Percentiles rank a stretch among this genome's conserved stretches.
Evolutionary conservation across 768 basidiomycete genomes (phyloP).

Genomic region (Flagelloscypha sp.): DNA sequence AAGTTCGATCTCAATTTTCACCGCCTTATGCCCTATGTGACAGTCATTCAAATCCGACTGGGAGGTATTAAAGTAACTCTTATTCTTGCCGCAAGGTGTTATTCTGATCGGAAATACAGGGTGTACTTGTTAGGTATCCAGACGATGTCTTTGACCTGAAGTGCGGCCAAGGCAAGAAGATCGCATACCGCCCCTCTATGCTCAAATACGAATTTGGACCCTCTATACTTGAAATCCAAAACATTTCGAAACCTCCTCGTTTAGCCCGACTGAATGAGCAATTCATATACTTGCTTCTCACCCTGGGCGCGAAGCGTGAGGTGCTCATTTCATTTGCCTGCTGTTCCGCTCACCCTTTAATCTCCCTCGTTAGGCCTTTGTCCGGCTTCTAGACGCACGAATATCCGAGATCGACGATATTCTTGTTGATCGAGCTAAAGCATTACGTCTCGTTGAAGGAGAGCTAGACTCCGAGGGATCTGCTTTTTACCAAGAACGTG

Average conservation of each 20-base stretch:
- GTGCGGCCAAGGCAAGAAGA: constrained; percentile 9
- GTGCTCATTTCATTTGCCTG: constrained; percentile 7
- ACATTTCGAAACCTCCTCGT: constrained; percentile 8
- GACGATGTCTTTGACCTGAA: constrained; percentile 10
- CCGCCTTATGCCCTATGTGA: not conserved
- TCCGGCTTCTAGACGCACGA: constrained; percentile 10
- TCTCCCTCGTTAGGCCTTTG: constrained; percentile 9
- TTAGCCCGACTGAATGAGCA: constrained; percentile 13
- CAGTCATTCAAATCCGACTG: constrained; percentile 13
- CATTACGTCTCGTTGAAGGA: constrained; percentile 11
- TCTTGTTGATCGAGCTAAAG: constrained; percentile 8
- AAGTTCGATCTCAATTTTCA: not conserved
- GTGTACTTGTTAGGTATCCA: constrained; percentile 11
- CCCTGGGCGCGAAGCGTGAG: constrained; percentile 6
- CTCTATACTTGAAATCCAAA: constrained; percentile 10
- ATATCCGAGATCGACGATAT: constrained; percentile 11
- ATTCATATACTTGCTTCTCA: constrained; percentile 14
- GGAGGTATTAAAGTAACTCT: constrained; percentile 16
- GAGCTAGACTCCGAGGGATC: constrained; percentile 11
- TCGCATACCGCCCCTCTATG: constrained; percentile 15
- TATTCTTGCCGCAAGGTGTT: too few relatives aligned
- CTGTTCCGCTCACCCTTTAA: not conserved
- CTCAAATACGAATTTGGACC: constrained; percentile 14
- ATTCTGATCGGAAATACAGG: too few relatives aligned
- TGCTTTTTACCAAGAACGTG: constrained; percentile 11